Conservation (phyloP, 192 early-diverging fungal genomes). For the Glomus cerebriforme region DNA sequence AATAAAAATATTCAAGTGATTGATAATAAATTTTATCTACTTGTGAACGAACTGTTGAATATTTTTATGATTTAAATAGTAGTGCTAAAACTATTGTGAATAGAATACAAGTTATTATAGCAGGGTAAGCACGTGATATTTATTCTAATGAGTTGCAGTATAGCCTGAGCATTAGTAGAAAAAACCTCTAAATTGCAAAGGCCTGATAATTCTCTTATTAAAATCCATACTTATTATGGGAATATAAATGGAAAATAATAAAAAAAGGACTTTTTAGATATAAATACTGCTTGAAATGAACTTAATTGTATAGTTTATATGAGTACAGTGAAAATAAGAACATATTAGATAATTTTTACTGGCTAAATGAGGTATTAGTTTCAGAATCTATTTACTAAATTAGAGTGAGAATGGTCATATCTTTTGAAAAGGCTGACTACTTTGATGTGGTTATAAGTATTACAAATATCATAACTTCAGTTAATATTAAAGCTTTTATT, state of each 20-base stretch:
- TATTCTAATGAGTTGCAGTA: neutral
- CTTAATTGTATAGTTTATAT: slow-evolving; percentile 24
- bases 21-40: slow-evolving; percentile 16
- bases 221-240: slow-evolving; percentile 13
- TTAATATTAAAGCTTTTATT: slow-evolving; percentile 7
- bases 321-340: slow-evolving; percentile 17
- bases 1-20: neutral
- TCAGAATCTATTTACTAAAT: no score
- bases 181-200: slow-evolving; percentile 3
- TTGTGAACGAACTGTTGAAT: neutral
- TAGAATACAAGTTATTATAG: neutral
- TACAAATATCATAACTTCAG: slow-evolving; percentile 9
- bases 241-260: slow-evolving; percentile 22
- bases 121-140: slow-evolving; percentile 12
- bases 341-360: no score
- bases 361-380: no score
- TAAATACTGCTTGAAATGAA: slow-evolving; percentile 16
- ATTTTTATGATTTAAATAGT: neutral
- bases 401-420: no score
- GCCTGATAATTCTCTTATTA: neutral
- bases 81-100: slow-evolving; percentile 3
- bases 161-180: neutral
- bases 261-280: slow-evolving; percentile 12
- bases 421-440: neutral
- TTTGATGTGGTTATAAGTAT: slow-evolving; percentile 27